phyloP scores from a whole-genome alignment of 2,329 filamentous ascomycete genomes.

The Phyllosticta ampelicida region DNA sequence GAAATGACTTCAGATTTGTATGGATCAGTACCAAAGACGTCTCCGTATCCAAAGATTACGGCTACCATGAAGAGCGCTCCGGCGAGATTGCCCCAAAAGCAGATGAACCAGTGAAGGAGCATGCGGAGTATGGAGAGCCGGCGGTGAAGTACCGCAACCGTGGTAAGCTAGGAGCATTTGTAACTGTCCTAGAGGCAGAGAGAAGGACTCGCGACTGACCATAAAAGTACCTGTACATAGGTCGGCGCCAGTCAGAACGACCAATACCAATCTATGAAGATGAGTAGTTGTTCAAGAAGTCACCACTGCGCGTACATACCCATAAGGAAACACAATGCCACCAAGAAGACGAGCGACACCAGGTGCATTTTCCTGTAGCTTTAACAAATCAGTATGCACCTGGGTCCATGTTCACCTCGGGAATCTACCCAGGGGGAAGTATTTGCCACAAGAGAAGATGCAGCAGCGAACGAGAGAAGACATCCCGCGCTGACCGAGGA shows the following conservation, averaged over 20 bases:
- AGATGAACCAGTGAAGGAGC: conserved; percentile 35
- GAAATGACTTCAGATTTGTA: conserved; percentile 15
- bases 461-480: conserved; percentile 37
- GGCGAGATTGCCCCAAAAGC: conserved; percentile 40
- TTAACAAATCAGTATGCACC: not conserved
- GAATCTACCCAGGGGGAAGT: conserved; percentile 3
- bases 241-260: conserved; percentile 7
- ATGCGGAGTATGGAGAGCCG: conserved; percentile 25
- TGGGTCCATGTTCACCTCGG: too few species aligned
- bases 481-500: conserved; percentile 42
- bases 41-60: conserved; percentile 41
- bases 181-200: too few species aligned
- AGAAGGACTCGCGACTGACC: not conserved
- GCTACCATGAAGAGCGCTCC: conserved; percentile 39
- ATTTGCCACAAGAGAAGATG: conserved; percentile 6
- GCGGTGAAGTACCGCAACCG: conserved; percentile 14
- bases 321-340: conserved; percentile 6
- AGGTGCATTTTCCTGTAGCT: conserved; percentile 9
- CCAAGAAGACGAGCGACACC: conserved; percentile 3
- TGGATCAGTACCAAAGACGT: conserved; percentile 27
- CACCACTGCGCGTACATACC: not conserved
- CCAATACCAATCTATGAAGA: conserved; percentile 1
- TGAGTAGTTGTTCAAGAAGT: not conserved
- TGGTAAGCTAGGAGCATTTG: conserved; percentile 2
- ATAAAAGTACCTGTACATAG: conserved; percentile 9